A percentile compares a stretch with the other conserved stretches of the same genome.
phyloP scores from a whole-genome alignment of 176 grass and related monocot species.

The Paspalum notatum region DNA sequence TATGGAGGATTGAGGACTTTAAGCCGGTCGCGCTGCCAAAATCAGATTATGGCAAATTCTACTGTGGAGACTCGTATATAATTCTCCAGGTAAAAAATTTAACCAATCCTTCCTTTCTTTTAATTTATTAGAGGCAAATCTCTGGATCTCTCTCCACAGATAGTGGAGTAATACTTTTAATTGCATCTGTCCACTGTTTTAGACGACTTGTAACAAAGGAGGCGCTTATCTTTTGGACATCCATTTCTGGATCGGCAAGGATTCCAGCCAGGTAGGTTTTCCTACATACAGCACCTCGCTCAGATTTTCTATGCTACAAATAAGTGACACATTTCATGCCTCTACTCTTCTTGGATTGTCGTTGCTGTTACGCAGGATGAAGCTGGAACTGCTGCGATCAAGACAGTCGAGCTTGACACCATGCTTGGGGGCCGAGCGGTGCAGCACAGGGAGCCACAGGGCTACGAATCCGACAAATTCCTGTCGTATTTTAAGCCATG shows the following conservation, averaged over 20 bases:
- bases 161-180: background rate
- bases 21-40: conserved; percentile 84
- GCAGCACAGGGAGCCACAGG: conserved; percentile 91
- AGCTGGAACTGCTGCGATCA: conserved; percentile 94
- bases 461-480: conserved; percentile 96
- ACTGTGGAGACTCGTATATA: conserved; percentile 96
- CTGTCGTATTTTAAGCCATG: conserved; percentile 96
- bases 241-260: conserved; percentile 95
- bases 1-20: conserved; percentile 96
- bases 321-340: background rate
- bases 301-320: conserved; percentile 14
- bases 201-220: conserved; percentile 74
- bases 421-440: conserved; percentile 94
- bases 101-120: background rate
- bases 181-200: conserved; percentile 23
- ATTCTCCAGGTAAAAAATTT: conserved; percentile 74
- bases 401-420: conserved; percentile 90
- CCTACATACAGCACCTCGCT: background rate
- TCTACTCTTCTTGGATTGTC: background rate
- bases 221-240: conserved; percentile 73
- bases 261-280: conserved; percentile 75
- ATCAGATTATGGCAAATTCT: conserved; percentile 92
- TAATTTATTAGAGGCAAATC: background rate
- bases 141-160: conserved; percentile 6
- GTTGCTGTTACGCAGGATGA: conserved; percentile 71